A percentile compares a stretch with the other conserved stretches of the same genome.
phyloP scores from a whole-genome alignment of 768 basidiomycete genomes.

The Calocera cornea region DNA sequence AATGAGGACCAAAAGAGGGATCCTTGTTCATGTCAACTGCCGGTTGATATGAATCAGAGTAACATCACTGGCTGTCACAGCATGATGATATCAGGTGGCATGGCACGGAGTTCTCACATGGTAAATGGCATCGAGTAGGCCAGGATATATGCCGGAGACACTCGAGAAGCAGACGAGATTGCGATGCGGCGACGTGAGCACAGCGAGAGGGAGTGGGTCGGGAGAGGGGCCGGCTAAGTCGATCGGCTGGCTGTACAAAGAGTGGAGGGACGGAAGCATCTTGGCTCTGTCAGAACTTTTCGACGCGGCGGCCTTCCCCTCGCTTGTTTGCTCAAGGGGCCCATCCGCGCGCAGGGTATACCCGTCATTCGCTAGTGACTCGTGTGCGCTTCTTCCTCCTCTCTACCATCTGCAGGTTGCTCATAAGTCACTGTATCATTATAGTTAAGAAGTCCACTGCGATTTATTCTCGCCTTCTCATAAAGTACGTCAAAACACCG shows the following conservation, averaged over 20 bases:
- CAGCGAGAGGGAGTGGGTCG: too few relatives aligned
- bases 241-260: neutral
- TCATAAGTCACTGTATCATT: neutral
- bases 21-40: too few relatives aligned
- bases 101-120: too few relatives aligned
- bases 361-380: neutral
- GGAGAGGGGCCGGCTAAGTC: neutral
- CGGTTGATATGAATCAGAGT: too few relatives aligned
- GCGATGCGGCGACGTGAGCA: too few relatives aligned
- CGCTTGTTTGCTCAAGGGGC: neutral
- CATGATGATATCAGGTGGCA: too few relatives aligned
- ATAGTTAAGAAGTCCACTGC: neutral
- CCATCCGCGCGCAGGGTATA: neutral
- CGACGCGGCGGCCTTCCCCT: neutral
- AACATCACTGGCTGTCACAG: too few relatives aligned
- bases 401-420: neutral
- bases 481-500: neutral
- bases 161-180: too few relatives aligned
- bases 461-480: neutral
- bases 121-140: too few relatives aligned
- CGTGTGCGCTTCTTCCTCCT: neutral
- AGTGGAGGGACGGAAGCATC: conserved; percentile 2
- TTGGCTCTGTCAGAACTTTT: neutral
- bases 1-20: too few relatives aligned
- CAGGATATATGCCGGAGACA: too few relatives aligned